Evolutionary conservation across 2,329 filamentous ascomycete species (phyloP).

Genomic region (Aureobasidium sp.): DNA sequence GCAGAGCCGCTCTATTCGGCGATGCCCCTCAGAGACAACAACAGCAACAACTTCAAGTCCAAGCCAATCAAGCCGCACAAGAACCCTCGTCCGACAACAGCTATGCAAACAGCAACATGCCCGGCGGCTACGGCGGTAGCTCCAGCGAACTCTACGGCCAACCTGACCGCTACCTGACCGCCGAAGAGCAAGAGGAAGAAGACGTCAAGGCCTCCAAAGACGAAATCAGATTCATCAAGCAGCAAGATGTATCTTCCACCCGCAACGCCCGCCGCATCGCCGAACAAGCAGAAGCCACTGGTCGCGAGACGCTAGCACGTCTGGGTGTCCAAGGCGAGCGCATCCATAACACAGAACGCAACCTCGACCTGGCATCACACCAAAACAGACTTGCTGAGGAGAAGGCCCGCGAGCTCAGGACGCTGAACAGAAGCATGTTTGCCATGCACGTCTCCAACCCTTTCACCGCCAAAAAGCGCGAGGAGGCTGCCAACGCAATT

Average conservation of each 20-base stretch:
- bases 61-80: slow-evolving; percentile 3
- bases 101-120: slow-evolving; percentile 18
- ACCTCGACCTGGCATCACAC: slow-evolving; percentile 65
- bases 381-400: slow-evolving; percentile 71
- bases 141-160: slow-evolving; percentile 39
- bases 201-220: slow-evolving; percentile 64
- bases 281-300: slow-evolving; percentile 61
- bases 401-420: slow-evolving; percentile 74
- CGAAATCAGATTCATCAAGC: slow-evolving; percentile 67
- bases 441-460: slow-evolving; percentile 42
- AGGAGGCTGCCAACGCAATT: slow-evolving; percentile 53
- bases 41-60: slow-evolving; percentile 27
- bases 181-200: slow-evolving; percentile 69
- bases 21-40: slow-evolving; percentile 46
- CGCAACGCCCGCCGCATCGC: slow-evolving; percentile 62
- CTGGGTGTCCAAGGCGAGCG: slow-evolving; percentile 73
- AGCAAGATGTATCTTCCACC: slow-evolving; percentile 65
- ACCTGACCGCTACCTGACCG: slow-evolving; percentile 69
- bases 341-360: slow-evolving; percentile 73
- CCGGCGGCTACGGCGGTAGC: slow-evolving; percentile 21
- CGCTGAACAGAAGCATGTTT: slow-evolving; percentile 84
- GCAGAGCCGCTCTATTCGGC: slow-evolving; percentile 58
- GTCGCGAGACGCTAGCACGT: slow-evolving; percentile 61
- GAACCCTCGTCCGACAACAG: slow-evolving; percentile 19
- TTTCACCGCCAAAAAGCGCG: slow-evolving; percentile 59